Evolutionary conservation across 345 rosid species (phyloP).

Genomic region (Tarenaya hassleriana): DNA sequence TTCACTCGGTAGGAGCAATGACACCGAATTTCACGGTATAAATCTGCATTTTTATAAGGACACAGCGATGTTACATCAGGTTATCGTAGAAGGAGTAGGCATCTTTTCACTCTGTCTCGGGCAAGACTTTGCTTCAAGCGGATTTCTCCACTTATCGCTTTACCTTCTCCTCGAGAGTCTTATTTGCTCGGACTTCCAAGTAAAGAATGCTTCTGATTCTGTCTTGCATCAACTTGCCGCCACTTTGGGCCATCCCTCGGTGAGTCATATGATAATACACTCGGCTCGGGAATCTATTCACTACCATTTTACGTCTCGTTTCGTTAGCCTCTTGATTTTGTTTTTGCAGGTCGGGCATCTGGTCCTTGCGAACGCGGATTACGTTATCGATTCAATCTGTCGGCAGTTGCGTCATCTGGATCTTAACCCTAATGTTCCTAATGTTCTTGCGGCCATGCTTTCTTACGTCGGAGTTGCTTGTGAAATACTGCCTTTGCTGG

Average conservation of each 20-base stretch:
- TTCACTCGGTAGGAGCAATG: conserved; percentile 28
- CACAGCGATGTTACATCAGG: conserved; percentile 81
- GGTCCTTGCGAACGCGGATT: conserved; percentile 89
- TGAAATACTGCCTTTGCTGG: conserved; percentile 72
- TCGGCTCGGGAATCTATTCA: conserved; percentile 14
- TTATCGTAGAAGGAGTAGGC: conserved; percentile 66
- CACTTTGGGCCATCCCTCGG: conserved; percentile 56
- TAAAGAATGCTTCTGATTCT: conserved; percentile 70
- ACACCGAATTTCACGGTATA: conserved; percentile 41
- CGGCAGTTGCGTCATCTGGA: conserved; percentile 84
- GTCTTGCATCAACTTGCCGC: conserved; percentile 64
- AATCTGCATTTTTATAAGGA: conserved; percentile 55
- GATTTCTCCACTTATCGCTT: conserved; percentile 85
- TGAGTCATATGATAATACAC: conserved; percentile 31
- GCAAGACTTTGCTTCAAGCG: conserved; percentile 60
- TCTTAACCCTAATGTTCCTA: conserved; percentile 83
- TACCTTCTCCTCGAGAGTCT: conserved; percentile 86
- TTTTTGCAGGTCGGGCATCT: conserved; percentile 74
- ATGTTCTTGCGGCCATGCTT: conserved; percentile 93
- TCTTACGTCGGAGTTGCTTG: conserved; percentile 82
- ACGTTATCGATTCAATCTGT: conserved; percentile 79
- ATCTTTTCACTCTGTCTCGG: conserved; percentile 70
- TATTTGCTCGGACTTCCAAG: conserved; percentile 57
- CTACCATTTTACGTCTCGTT: conserved; percentile 2
- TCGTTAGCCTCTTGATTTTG: conserved; percentile 10